Conservation (phyloP, 208 protist genomes). For the Polymyxa betae region DNA sequence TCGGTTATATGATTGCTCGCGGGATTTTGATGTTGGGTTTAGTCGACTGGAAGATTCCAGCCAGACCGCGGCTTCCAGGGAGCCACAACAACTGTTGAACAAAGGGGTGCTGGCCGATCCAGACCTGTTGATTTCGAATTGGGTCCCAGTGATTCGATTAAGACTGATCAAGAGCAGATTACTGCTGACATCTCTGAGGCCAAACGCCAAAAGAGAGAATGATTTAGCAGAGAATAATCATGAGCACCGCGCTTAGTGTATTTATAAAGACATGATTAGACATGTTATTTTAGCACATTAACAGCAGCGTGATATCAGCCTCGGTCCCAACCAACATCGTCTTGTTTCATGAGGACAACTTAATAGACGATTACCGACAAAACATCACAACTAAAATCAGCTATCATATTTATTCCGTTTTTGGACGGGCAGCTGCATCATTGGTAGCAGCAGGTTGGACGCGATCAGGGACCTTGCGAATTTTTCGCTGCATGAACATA, state of each 20-base stretch:
- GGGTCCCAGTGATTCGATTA: constrained; percentile 64
- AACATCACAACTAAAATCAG: too few relatives aligned
- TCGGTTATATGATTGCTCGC: constrained; percentile 52
- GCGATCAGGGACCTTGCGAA: neutral
- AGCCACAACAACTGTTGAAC: constrained; percentile 36
- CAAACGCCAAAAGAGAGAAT: too few relatives aligned
- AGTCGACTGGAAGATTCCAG: constrained; percentile 27
- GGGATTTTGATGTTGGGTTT: constrained; percentile 49
- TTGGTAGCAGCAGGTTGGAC: neutral
- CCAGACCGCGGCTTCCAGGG: constrained; percentile 69
- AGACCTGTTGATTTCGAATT: constrained; percentile 27
- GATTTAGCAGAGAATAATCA: too few relatives aligned
- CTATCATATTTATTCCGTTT: neutral
- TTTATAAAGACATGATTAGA: too few relatives aligned
- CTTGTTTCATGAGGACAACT: too few relatives aligned
- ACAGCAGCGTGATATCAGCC: too few relatives aligned
- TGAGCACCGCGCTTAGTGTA: too few relatives aligned
- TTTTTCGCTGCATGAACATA: constrained; percentile 42
- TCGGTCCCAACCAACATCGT: too few relatives aligned
- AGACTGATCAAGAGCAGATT: neutral
- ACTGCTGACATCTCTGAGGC: neutral
- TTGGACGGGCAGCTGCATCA: neutral
- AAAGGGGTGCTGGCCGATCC: neutral
- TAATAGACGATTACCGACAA: too few relatives aligned
- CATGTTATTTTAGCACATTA: too few relatives aligned